These are phyloP conservation scores for Aquilaria yunnanensis DNA, from an alignment of 345 rosid genomes.

Conservation along the genomic window DNA sequence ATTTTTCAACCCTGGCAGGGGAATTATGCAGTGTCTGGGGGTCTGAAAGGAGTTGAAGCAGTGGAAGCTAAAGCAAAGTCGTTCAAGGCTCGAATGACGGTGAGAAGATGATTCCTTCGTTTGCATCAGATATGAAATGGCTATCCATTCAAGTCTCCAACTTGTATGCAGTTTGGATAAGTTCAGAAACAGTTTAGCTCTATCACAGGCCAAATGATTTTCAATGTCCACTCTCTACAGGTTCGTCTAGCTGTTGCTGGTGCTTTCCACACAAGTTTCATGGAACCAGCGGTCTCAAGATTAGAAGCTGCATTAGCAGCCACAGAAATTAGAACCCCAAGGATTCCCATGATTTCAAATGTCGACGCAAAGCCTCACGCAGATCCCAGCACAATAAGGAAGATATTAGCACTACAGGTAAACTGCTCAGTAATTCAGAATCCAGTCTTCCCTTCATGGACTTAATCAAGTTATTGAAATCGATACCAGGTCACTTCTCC, in stretches of 20 bases:
- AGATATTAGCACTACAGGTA: slow-evolving; percentile 83
- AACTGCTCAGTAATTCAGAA: slow-evolving; percentile 1
- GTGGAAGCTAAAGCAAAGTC: slow-evolving; percentile 94
- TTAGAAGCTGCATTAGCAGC: slow-evolving; percentile 83
- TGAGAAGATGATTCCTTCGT: slow-evolving; percentile 14
- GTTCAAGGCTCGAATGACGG: slow-evolving; percentile 95
- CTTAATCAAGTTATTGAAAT: slow-evolving; percentile 1
- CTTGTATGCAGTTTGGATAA: not conserved
- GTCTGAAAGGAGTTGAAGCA: slow-evolving; percentile 83
- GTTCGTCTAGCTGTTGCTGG: slow-evolving; percentile 97
- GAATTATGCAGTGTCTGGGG: slow-evolving; percentile 96
- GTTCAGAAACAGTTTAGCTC: not conserved
- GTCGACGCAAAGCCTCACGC: slow-evolving; percentile 95
- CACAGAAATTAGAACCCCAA: slow-evolving; percentile 67
- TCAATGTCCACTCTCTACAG: slow-evolving; percentile 25
- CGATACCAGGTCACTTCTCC: slow-evolving; percentile 86
- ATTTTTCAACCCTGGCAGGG: slow-evolving; percentile 43
- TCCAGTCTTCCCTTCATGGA: not conserved
- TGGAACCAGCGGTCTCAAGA: slow-evolving; percentile 98
- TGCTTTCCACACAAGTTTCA: slow-evolving; percentile 94
- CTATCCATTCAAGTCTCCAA: not conserved
- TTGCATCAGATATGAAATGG: not conserved
- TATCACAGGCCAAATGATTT: not conserved
- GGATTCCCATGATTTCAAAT: slow-evolving; percentile 93
- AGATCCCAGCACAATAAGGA: slow-evolving; percentile 84